Evolutionary conservation across 495 filamentous ascomycete genomes (phyloP).

Genomic region (Chaetomidium leptoderma): DNA sequence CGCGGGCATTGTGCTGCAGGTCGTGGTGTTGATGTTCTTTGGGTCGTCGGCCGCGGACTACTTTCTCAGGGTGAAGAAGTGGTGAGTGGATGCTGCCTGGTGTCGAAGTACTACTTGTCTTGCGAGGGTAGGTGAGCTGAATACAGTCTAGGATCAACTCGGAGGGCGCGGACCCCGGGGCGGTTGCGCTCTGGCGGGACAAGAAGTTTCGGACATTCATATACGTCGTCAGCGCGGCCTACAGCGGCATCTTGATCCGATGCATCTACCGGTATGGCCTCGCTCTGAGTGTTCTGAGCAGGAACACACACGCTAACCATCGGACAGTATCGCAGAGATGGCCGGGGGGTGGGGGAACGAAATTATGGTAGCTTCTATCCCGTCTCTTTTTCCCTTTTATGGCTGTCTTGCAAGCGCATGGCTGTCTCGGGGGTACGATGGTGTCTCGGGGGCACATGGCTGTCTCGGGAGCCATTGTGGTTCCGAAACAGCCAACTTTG

Average conservation of each 20-base stretch:
- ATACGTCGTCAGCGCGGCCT: slow-evolving; percentile 52
- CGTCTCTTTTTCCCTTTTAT: too few species aligned
- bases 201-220: slow-evolving; percentile 51
- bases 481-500: too few species aligned
- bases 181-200: slow-evolving; percentile 33
- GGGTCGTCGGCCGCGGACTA: slow-evolving; percentile 50
- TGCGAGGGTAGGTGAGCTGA: slow-evolving; percentile 10
- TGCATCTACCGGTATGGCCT: slow-evolving; percentile 59
- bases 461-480: too few species aligned
- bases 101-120: neutral
- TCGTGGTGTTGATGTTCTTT: slow-evolving; percentile 58
- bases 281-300: neutral
- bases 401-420: too few species aligned
- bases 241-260: slow-evolving; percentile 56
- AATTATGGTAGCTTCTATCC: too few species aligned
- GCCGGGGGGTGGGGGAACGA: slow-evolving; percentile 63
- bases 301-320: slow-evolving; percentile 1
- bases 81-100: slow-evolving; percentile 12
- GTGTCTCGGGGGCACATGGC: too few species aligned
- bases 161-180: slow-evolving; percentile 26
- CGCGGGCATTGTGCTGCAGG: slow-evolving; percentile 67
- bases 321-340: slow-evolving; percentile 57
- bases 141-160: slow-evolving; percentile 17
- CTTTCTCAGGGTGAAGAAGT: slow-evolving; percentile 40
- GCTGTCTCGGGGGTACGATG: too few species aligned